Conservation (phyloP, 2,329 filamentous ascomycete species). For the Neoscytalidium dimidiatum region DNA sequence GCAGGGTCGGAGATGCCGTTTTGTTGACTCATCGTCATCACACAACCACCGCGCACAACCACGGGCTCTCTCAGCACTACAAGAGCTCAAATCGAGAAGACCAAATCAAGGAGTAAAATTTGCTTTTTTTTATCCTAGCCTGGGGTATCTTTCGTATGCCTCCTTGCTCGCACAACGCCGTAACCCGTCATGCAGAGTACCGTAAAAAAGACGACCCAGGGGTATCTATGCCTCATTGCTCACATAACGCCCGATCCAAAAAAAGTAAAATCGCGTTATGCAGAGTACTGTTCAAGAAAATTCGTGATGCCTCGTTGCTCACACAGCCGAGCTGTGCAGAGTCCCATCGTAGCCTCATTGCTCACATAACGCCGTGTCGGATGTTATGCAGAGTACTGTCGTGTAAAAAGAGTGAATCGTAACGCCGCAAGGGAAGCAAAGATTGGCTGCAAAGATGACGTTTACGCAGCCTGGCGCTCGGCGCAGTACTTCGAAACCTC, state of each 20-base stretch:
- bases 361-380: conserved; percentile 6
- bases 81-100: neutral
- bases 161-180: conserved; percentile 15
- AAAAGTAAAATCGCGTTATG: conserved; percentile 14
- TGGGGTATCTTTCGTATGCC: conserved; percentile 11
- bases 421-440: neutral
- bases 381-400: conserved; percentile 15
- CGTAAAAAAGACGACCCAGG: neutral
- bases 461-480: conserved; percentile 42
- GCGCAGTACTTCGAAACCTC: conserved; percentile 76
- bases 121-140: conserved; percentile 5
- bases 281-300: conserved; percentile 17
- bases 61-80: neutral
- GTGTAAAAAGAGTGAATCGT: conserved; percentile 6
- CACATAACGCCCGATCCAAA: conserved; percentile 18
- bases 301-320: conserved; percentile 19
- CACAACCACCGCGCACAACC: neutral
- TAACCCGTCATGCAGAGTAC: conserved; percentile 16
- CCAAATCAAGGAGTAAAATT: neutral
- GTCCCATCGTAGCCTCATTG: conserved; percentile 19
- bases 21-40: neutral
- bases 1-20: neutral
- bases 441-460: neutral
- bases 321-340: conserved; percentile 9
- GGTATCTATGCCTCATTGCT: conserved; percentile 20